Evolutionary conservation across 345 rosid genomes (phyloP).

Genomic region (Angophora floribunda): DNA sequence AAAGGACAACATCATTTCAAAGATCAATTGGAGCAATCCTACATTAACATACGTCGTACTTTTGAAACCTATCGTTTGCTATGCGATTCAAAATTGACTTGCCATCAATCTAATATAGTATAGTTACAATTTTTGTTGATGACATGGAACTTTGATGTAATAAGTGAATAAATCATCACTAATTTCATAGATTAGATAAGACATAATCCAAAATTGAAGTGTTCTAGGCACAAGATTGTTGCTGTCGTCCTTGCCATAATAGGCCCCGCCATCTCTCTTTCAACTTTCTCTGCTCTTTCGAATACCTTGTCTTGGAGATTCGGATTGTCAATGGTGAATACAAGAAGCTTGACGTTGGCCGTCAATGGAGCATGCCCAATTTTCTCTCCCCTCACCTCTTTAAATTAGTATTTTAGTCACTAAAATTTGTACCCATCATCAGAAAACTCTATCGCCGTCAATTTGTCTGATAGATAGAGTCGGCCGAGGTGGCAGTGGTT

Average conservation of each 20-base stretch:
- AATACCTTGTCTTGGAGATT: not conserved
- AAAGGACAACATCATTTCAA: not conserved
- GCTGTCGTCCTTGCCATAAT: not conserved
- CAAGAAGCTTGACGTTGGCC: not conserved
- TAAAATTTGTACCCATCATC: not conserved
- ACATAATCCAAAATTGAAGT: not conserved
- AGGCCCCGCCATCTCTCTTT: not conserved
- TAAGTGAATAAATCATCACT: not conserved
- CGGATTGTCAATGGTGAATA: not conserved
- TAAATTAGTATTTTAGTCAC: not conserved
- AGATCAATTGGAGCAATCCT: not conserved
- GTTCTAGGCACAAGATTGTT: not conserved
- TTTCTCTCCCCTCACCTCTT: not conserved
- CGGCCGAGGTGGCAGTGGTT: not conserved
- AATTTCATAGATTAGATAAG: not conserved
- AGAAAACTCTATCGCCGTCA: not conserved
- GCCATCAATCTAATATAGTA: not conserved
- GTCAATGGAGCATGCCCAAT: not conserved
- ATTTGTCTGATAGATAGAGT: not conserved
- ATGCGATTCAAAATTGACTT: not conserved
- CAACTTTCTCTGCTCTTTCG: not conserved
- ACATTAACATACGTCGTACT: not conserved
- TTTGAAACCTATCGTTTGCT: no score
- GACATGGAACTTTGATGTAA: not conserved
- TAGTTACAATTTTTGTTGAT: not conserved